phyloP scores from a whole-genome alignment of 2,329 filamentous ascomycete genomes.

The Ceratocystis albifundus region DNA sequence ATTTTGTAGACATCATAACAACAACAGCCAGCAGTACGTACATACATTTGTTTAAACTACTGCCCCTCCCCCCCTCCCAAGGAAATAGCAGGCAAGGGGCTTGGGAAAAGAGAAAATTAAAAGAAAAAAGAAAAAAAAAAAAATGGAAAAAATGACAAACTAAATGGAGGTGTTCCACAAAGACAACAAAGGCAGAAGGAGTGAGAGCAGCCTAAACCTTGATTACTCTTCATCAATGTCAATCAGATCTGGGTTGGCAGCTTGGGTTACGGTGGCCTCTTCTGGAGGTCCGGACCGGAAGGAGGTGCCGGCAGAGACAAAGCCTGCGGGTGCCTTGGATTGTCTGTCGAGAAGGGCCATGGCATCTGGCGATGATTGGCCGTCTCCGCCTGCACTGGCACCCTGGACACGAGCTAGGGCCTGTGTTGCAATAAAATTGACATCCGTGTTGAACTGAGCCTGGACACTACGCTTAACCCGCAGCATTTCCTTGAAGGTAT shows the following conservation, averaged over 20 bases:
- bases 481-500: conserved; percentile 98
- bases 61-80: too few species aligned
- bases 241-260: conserved; percentile 75
- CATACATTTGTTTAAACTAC: not conserved
- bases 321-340: conserved; percentile 76
- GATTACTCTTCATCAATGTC: conserved; percentile 51
- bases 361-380: conserved; percentile 40
- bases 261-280: conserved; percentile 39
- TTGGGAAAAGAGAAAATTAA: conserved; percentile 8
- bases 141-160: not conserved
- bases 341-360: conserved; percentile 85
- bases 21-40: not conserved
- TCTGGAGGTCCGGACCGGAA: conserved; percentile 56
- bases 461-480: conserved; percentile 95
- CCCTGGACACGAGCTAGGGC: conserved; percentile 73
- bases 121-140: conserved; percentile 2
- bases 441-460: conserved; percentile 96
- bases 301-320: conserved; percentile 56
- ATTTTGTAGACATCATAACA: not conserved
- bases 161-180: conserved; percentile 21
- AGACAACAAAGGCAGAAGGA: conserved; percentile 21
- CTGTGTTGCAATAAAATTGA: conserved; percentile 96
- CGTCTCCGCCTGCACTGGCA: conserved; percentile 39
- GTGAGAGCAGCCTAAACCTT: not conserved
- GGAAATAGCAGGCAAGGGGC: not conserved